Conservation (phyloP, 495 filamentous ascomycete genomes). For the Neurospora terricola region DNA sequence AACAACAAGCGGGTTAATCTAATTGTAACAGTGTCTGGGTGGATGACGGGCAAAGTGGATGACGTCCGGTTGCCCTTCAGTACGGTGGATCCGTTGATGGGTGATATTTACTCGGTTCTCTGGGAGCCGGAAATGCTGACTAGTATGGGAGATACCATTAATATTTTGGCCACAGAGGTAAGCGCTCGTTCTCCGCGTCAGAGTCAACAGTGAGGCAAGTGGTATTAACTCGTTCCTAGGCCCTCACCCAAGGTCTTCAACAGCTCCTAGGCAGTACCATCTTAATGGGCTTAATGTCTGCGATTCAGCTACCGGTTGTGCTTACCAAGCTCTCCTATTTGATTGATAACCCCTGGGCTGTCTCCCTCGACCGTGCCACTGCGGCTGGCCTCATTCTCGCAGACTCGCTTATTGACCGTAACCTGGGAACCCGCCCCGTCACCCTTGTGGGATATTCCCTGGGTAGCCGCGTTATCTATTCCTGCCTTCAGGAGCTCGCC, state of each 20-base stretch:
- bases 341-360: slow-evolving; percentile 97
- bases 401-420: slow-evolving; percentile 85
- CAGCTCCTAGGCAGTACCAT: slow-evolving; percentile 91
- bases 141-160: slow-evolving; percentile 96
- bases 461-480: slow-evolving; percentile 85
- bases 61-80: slow-evolving; percentile 92
- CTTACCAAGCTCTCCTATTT: slow-evolving; percentile 92
- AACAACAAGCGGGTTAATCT: slow-evolving; percentile 97
- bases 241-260: slow-evolving; percentile 89
- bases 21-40: slow-evolving; percentile 90
- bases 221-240: slow-evolving; percentile 37
- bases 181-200: slow-evolving; percentile 11
- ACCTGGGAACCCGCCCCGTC: slow-evolving; percentile 81
- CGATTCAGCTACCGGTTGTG: slow-evolving; percentile 84
- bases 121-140: slow-evolving; percentile 99
- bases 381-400: slow-evolving; percentile 88
- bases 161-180: slow-evolving; percentile 95
- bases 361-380: slow-evolving; percentile 82
- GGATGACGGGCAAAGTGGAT: slow-evolving; percentile 97
- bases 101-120: slow-evolving; percentile 90
- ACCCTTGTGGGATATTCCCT: slow-evolving; percentile 97
- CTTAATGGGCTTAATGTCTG: slow-evolving; percentile 80
- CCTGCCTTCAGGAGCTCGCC: slow-evolving; percentile 80
- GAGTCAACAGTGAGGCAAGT: not conserved
- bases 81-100: slow-evolving; percentile 96